Evolutionary conservation across 345 rosid genomes (phyloP).

Genomic region (Cardamine chenopodiifolia): DNA sequence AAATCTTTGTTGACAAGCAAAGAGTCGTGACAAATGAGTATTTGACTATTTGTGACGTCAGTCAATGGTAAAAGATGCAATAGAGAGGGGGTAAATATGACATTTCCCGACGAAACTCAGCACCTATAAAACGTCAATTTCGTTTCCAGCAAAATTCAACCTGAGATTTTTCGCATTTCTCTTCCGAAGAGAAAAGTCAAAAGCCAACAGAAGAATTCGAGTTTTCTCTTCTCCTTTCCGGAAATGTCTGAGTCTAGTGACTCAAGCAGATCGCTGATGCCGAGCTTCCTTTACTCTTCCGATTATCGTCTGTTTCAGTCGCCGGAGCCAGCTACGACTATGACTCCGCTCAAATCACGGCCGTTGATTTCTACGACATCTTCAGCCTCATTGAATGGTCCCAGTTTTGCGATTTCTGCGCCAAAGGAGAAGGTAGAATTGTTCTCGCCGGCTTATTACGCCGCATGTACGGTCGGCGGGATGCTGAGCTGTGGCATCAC

Average conservation of each 20-base stretch:
- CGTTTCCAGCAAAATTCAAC: conserved; percentile 3
- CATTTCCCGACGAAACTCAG: background rate
- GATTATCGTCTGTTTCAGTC: conserved; percentile 37
- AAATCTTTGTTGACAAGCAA: conserved; percentile 31
- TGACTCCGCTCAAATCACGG: conserved; percentile 20
- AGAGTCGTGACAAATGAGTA: conserved; percentile 38
- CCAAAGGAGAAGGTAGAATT: conserved; percentile 78
- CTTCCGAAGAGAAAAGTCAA: conserved; percentile 7
- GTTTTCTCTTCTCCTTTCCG: background rate
- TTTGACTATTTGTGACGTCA: conserved; percentile 14
- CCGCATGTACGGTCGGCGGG: conserved; percentile 83
- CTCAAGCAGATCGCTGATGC: conserved; percentile 62
- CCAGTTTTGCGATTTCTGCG: conserved; percentile 51
- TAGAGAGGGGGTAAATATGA: background rate
- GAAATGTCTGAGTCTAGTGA: conserved; percentile 51
- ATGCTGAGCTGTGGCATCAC: conserved; percentile 78
- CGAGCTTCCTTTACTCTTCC: conserved; percentile 68
- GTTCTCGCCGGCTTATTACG: conserved; percentile 79
- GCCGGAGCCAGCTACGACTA: conserved; percentile 34
- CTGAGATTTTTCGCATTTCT: background rate
- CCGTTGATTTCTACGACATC: conserved; percentile 24
- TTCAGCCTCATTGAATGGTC: conserved; percentile 20
- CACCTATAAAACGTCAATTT: conserved; percentile 19
- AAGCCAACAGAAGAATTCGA: conserved; percentile 4
- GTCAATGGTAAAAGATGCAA: conserved; percentile 10